Percentiles rank a stretch among this genome's conserved stretches.
Evolutionary conservation across 345 rosid genomes (phyloP).

Genomic region (Hibiscus syriacus): DNA sequence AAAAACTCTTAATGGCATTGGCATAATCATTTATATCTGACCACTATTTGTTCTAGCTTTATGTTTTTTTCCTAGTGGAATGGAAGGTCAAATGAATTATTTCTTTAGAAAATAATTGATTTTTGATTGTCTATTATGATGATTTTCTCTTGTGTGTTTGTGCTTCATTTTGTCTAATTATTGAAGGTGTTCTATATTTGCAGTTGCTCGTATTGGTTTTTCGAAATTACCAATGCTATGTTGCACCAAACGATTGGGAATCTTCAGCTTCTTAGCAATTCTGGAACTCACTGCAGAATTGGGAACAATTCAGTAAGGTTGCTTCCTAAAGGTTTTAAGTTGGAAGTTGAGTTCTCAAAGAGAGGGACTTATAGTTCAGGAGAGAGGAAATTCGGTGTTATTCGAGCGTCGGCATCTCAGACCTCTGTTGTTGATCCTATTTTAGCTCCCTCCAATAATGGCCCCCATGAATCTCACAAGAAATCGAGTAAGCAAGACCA

Average conservation of each 20-base stretch:
- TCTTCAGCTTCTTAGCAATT: conserved; percentile 30
- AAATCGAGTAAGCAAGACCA: conserved; percentile 49
- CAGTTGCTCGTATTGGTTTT: neutral
- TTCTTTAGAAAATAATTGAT: too few species aligned
- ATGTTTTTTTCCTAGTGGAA: neutral
- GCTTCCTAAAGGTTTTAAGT: conserved; percentile 24
- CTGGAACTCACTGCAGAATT: conserved; percentile 24
- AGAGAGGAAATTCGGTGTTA: conserved; percentile 23
- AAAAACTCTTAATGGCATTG: neutral
- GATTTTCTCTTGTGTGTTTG: neutral
- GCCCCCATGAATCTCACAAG: conserved; percentile 29
- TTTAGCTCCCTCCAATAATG: conserved; percentile 41
- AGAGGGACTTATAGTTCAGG: conserved; percentile 18
- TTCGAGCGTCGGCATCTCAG: conserved; percentile 47
- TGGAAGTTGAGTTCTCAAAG: conserved; percentile 23
- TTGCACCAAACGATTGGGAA: conserved; percentile 43
- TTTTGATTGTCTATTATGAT: neutral
- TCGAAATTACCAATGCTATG: conserved; percentile 63
- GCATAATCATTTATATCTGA: too few species aligned
- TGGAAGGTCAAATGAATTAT: neutral
- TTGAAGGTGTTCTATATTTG: neutral
- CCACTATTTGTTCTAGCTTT: neutral
- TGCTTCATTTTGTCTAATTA: neutral
- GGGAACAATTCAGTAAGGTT: conserved; percentile 25
- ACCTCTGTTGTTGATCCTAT: conserved; percentile 48